phyloP scores from a whole-genome alignment of 2,329 filamentous ascomycete species.

The Paracamarosporium sp. region DNA sequence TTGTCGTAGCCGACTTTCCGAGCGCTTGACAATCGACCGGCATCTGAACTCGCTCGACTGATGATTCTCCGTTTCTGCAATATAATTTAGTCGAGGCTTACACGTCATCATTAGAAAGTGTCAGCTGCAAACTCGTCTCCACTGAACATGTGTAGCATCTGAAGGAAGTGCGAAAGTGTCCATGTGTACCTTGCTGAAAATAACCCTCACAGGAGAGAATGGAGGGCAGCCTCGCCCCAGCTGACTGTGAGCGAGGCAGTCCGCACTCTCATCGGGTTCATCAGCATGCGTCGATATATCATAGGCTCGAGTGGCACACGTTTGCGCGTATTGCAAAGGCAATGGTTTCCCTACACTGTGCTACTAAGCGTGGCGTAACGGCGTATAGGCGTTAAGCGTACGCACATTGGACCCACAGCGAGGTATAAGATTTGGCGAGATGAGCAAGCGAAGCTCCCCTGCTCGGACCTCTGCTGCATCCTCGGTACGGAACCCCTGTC shows the following conservation, averaged over 20 bases:
- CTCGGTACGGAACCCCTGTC: conserved; percentile 2
- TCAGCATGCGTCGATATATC: not conserved
- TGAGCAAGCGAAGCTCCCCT: conserved; percentile 1
- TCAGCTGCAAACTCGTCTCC: not conserved
- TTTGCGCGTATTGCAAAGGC: too few relatives aligned
- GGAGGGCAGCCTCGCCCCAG: not conserved
- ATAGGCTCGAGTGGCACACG: not conserved
- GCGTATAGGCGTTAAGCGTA: not conserved
- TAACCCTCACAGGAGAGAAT: not conserved
- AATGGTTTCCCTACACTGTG: not conserved
- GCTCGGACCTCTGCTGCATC: conserved; percentile 10
- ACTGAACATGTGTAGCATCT: not conserved
- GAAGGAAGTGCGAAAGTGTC: not conserved
- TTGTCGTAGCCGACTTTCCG: not conserved
- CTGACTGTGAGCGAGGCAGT: not conserved
- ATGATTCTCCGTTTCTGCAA: not conserved
- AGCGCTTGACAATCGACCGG: not conserved
- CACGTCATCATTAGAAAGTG: not conserved
- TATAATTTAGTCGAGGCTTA: not conserved
- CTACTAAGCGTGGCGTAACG: not conserved
- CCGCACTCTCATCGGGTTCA: not conserved
- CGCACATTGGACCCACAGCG: not conserved
- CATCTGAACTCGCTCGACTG: not conserved
- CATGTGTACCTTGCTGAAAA: conserved; percentile 5
- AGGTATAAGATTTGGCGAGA: not conserved